phyloP scores from a whole-genome alignment of 2,329 filamentous ascomycete species.

The Cordyceps fumosorosea region DNA sequence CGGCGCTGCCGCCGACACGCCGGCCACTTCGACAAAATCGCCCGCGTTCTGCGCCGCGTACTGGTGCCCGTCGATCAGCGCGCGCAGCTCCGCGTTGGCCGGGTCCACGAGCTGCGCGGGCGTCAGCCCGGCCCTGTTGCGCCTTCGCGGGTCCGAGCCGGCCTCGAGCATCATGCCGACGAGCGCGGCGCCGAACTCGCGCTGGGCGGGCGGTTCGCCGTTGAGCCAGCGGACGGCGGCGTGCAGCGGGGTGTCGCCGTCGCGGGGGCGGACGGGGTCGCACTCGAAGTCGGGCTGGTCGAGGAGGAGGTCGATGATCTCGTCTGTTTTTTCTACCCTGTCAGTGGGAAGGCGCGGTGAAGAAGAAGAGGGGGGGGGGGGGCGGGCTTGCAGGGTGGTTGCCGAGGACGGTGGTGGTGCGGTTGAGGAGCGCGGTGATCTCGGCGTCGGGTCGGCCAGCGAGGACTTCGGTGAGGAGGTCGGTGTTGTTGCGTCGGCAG shows the following conservation, averaged over 20 bases:
- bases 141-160: conserved; percentile 51
- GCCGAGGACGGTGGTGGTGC: conserved; percentile 76
- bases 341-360: no score
- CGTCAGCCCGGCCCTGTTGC: conserved; percentile 68
- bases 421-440: conserved; percentile 75
- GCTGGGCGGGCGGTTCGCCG: conserved; percentile 54
- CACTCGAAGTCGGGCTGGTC: conserved; percentile 82
- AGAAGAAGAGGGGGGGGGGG: neutral
- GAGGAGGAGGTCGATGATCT: conserved; percentile 73
- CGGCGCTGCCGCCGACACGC: conserved; percentile 12
- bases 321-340: conserved; percentile 46
- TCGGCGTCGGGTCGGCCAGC: conserved; percentile 53
- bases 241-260: conserved; percentile 75
- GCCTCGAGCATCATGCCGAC: conserved; percentile 79
- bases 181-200: conserved; percentile 58
- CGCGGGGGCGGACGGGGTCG: conserved; percentile 64
- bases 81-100: conserved; percentile 53
- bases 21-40: conserved; percentile 43
- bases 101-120: conserved; percentile 69
- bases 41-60: conserved; percentile 53
- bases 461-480: conserved; percentile 73
- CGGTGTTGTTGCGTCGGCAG: conserved; percentile 85
- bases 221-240: conserved; percentile 73
- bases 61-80: conserved; percentile 64
- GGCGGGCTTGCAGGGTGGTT: conserved; percentile 67